A percentile compares a stretch with the other conserved stretches of the same genome.
Evolutionary conservation across 768 basidiomycete genomes (phyloP).

Genomic region (Tylopilus vinaceipallidus): DNA sequence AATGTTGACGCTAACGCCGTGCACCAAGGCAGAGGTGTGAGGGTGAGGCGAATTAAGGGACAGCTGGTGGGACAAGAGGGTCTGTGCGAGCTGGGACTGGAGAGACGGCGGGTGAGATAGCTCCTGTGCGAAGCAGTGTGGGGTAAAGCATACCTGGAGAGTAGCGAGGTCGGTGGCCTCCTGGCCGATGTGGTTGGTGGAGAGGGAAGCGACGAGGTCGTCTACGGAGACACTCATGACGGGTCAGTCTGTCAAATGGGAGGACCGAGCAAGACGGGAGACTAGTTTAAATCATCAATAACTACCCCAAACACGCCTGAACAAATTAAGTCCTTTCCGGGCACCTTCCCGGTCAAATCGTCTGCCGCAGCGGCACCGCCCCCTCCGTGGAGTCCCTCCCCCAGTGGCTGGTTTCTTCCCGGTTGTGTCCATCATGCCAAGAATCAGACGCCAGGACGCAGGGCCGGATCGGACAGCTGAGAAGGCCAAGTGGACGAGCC

Average conservation of each 20-base stretch:
- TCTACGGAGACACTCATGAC: slow-evolving; percentile 49
- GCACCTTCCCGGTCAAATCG: background rate
- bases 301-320: slow-evolving; percentile 23
- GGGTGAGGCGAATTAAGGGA: slow-evolving; percentile 18
- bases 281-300: slow-evolving; percentile 13
- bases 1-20: slow-evolving; percentile 21
- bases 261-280: slow-evolving; percentile 5
- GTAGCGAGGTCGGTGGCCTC: slow-evolving; percentile 50
- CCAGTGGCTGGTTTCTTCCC: slow-evolving; percentile 11
- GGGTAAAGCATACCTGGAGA: slow-evolving; percentile 39
- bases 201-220: slow-evolving; percentile 50
- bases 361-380: slow-evolving; percentile 4
- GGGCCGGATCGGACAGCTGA: background rate
- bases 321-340: slow-evolving; percentile 13
- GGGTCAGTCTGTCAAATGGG: too few species aligned
- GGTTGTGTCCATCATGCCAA: too few species aligned
- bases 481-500: background rate
- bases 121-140: slow-evolving; percentile 9
- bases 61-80: slow-evolving; percentile 37
- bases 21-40: slow-evolving; percentile 18
- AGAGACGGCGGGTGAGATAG: slow-evolving; percentile 15
- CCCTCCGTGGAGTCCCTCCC: background rate
- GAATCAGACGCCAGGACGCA: too few species aligned
- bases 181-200: slow-evolving; percentile 49
- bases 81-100: slow-evolving; percentile 47